Percentiles rank a stretch among this genome's conserved stretches.
These are phyloP conservation scores for Aspergillus jensenii DNA, from an alignment of 2,329 filamentous ascomycete species.

Conservation along the genomic window DNA sequence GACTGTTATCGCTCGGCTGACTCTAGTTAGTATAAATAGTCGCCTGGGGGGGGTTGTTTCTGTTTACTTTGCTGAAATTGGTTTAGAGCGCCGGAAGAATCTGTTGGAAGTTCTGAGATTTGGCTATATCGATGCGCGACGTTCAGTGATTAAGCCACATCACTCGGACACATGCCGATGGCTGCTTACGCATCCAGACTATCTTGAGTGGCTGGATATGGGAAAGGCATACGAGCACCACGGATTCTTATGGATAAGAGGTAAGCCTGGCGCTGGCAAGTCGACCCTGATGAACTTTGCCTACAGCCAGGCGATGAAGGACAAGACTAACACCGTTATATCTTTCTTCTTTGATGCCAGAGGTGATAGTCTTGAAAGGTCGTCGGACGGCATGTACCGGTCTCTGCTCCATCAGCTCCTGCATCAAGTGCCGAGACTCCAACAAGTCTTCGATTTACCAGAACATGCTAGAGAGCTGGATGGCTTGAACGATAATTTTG, in stretches of 20 bases:
- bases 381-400: conserved; percentile 27
- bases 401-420: conserved; percentile 30
- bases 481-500: conserved; percentile 1
- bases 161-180: conserved; percentile 44
- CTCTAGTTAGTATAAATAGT: too few relatives aligned
- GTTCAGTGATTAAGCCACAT: conserved; percentile 36
- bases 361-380: conserved; percentile 23
- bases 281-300: conserved; percentile 37
- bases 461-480: too few relatives aligned
- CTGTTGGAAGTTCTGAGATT: conserved; percentile 24
- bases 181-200: conserved; percentile 38
- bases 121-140: conserved; percentile 42
- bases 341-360: conserved; percentile 34
- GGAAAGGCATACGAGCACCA: conserved; percentile 19
- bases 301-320: conserved; percentile 38
- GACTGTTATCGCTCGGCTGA: background rate
- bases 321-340: conserved; percentile 24
- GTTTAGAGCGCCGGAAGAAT: background rate
- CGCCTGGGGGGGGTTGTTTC: too few relatives aligned
- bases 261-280: conserved; percentile 40
- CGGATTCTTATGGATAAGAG: conserved; percentile 41
- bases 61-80: background rate
- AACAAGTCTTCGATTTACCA: conserved; percentile 10
- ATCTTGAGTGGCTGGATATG: conserved; percentile 40
- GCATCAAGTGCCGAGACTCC: conserved; percentile 19